A percentile compares a stretch with the other conserved stretches of the same genome.
These are phyloP conservation scores for Gillenia trifoliata DNA, from an alignment of 306 rosid species.

Conservation along the genomic window DNA sequence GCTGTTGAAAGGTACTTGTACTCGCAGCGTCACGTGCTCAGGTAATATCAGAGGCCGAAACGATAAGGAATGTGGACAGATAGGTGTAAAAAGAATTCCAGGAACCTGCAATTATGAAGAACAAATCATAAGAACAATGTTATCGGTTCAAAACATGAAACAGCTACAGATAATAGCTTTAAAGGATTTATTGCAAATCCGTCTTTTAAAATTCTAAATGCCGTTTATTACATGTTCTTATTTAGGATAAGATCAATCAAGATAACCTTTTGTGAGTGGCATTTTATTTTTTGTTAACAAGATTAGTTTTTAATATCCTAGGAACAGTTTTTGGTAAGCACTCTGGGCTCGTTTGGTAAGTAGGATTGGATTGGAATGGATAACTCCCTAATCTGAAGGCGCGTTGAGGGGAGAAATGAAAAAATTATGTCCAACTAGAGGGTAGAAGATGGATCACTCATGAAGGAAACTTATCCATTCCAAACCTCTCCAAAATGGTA, in stretches of 20 bases:
- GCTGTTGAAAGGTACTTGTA: conserved; percentile 86
- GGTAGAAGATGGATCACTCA: too few species aligned
- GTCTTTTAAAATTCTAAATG: not conserved
- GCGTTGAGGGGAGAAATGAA: too few species aligned
- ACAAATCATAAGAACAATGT: not conserved
- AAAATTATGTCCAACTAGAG: too few species aligned
- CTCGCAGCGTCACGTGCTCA: conserved; percentile 75
- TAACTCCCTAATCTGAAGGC: too few species aligned
- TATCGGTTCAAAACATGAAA: not conserved
- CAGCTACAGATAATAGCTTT: not conserved
- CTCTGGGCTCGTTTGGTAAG: too few species aligned
- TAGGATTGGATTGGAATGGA: too few species aligned
- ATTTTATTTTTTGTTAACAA: not conserved
- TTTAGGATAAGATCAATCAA: not conserved
- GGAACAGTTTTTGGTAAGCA: not conserved
- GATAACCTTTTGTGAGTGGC: not conserved
- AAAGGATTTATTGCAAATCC: not conserved
- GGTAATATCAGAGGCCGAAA: conserved; percentile 90
- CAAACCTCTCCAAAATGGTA: too few species aligned
- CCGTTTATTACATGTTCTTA: not conserved
- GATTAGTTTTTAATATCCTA: not conserved
- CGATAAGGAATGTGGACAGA: conserved; percentile 86
- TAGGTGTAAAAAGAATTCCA: conserved; percentile 90
- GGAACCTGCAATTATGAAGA: conserved; percentile 68
- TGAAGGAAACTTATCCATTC: too few species aligned